Conservation (phyloP, 106 monocot species). For the Phalaenopsis equestris region DNA sequence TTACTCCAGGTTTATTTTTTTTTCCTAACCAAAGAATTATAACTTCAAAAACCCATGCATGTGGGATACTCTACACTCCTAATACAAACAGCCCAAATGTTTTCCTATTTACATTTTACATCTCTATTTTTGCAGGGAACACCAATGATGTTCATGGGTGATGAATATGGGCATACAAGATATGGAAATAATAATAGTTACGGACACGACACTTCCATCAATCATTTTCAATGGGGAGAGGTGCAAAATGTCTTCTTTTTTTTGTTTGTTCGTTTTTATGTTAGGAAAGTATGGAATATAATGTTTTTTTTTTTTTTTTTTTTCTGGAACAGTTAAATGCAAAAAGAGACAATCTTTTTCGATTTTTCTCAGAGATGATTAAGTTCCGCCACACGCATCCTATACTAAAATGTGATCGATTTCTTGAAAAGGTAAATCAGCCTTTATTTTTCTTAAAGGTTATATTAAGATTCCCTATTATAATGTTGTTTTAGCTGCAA, state of each 20-base stretch:
- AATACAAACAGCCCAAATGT: too few species aligned
- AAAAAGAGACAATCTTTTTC: constrained; percentile 53
- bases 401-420: constrained; percentile 50
- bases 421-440: constrained; percentile 56
- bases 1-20: too few species aligned
- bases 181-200: constrained; percentile 98
- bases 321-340: constrained; percentile 57
- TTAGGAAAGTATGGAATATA: background rate
- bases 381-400: constrained; percentile 65
- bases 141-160: constrained; percentile 97
- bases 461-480: background rate
- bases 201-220: constrained; percentile 88
- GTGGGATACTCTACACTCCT: too few species aligned
- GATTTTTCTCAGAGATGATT: constrained; percentile 86
- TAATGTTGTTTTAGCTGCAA: background rate
- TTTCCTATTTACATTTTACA: background rate
- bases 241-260: constrained; percentile 19
- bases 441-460: background rate
- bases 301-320: constrained; percentile 2
- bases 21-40: too few species aligned
- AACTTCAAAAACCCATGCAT: too few species aligned
- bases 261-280: background rate
- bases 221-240: constrained; percentile 88
- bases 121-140: constrained; percentile 46
- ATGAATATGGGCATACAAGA: constrained; percentile 97